Conservation (phyloP, 306 rosid species). For the Canavalia ensiformis region DNA sequence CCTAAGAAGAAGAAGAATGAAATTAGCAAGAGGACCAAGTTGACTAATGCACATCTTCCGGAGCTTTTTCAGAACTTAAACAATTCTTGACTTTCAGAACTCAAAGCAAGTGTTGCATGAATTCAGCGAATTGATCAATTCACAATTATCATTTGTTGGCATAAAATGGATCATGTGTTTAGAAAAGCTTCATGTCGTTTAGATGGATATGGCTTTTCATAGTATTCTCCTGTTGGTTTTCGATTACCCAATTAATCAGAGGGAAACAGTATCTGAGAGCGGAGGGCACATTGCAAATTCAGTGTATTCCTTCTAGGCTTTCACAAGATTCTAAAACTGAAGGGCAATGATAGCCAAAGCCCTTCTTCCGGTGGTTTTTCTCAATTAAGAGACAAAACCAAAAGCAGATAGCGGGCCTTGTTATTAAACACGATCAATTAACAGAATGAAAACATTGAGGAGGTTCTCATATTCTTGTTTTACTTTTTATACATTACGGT, state of each 20-base stretch:
- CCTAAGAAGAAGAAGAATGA: constrained; percentile 93
- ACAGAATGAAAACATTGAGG: constrained; percentile 22
- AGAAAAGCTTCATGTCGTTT: constrained; percentile 24
- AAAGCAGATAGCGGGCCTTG: not conserved
- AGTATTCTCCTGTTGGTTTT: constrained; percentile 35
- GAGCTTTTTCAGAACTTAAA: constrained; percentile 81
- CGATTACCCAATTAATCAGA: constrained; percentile 21
- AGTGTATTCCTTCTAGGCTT: constrained; percentile 54
- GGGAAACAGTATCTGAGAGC: constrained; percentile 8
- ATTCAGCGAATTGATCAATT: not conserved
- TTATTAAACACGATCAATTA: constrained; percentile 2
- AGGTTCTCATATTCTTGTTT: constrained; percentile 1
- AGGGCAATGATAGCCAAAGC: constrained; percentile 61
- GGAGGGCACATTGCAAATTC: constrained; percentile 56
- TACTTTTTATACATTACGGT: not conserved
- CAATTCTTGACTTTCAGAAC: constrained; percentile 45
- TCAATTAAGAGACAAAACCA: constrained; percentile 42
- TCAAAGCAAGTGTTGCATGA: constrained; percentile 3
- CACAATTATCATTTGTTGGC: constrained; percentile 34
- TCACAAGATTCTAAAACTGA: constrained; percentile 58
- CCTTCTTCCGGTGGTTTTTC: constrained; percentile 47
- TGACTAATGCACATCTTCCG: constrained; percentile 97
- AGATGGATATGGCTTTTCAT: constrained; percentile 36
- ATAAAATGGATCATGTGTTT: constrained; percentile 32
- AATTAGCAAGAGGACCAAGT: constrained; percentile 95